phyloP scores from a whole-genome alignment of 257 asterid species.

The Perilla frutescens region DNA sequence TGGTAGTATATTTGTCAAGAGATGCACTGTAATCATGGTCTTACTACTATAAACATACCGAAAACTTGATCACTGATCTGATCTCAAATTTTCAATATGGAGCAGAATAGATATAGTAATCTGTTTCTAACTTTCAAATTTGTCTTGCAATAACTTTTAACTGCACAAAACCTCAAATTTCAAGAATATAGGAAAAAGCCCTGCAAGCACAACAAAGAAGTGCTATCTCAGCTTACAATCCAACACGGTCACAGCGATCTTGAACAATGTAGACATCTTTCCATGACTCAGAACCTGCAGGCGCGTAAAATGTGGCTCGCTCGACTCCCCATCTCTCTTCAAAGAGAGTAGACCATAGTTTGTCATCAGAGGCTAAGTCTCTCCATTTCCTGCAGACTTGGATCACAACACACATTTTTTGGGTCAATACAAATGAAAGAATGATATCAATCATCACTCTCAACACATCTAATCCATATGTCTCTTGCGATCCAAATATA shows the following conservation, averaged over 20 bases:
- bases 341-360: slow-evolving; percentile 67
- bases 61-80: not conserved
- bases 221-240: slow-evolving; percentile 57
- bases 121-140: not conserved
- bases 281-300: slow-evolving; percentile 64
- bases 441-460: not conserved
- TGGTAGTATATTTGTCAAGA: too few species aligned
- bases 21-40: too few species aligned
- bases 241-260: slow-evolving; percentile 79
- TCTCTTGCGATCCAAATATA: not conserved
- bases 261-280: slow-evolving; percentile 73
- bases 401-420: not conserved
- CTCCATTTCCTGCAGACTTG: slow-evolving; percentile 89
- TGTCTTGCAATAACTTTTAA: not conserved
- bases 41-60: not conserved
- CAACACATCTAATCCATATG: not conserved
- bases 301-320: slow-evolving; percentile 62
- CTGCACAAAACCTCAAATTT: not conserved
- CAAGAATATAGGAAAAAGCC: not conserved
- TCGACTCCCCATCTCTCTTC: slow-evolving; percentile 77
- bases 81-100: not conserved
- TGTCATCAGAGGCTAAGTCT: slow-evolving; percentile 57
- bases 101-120: not conserved
- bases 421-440: slow-evolving; percentile 24
- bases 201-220: not conserved